Evolutionary conservation across 2,329 filamentous ascomycete genomes (phyloP), one percentile per base, ranked within the genome.

Genomic region (Aspergillus latus): DNA sequence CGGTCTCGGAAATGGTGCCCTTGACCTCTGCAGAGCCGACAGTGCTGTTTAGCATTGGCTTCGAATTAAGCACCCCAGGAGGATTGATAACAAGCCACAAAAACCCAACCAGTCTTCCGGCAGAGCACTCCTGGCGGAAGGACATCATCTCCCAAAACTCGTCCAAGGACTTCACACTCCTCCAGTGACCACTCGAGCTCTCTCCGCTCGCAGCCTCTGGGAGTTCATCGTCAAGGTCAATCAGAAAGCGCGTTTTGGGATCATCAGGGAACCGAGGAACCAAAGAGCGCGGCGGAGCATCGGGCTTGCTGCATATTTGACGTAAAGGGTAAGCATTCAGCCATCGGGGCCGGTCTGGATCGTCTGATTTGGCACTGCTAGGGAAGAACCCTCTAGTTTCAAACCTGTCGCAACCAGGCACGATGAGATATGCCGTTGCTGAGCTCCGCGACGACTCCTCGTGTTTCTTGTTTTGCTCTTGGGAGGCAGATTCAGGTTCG

Each of bases 91-190:
- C 87, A 28, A 97, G 77, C 93, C 95, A 99, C 28, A 97, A 81
- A 64, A 99, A 99, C 0, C 95, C 95, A 0, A 96, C 95, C 68
- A 96, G 81, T 15, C 92, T 83, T 0, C 94, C 95, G 34, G 92
- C 90, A 0, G 92, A 96, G 68, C 94, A 99, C 69, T 99, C 94
- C 71, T 97, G 94, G 55, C 94, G 82, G 69, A 90, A 97, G 0
- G 92, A 88, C 93, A 99, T 97, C 82, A 96, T 89, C 60, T 99
- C 94, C 94, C 94, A 99, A 68, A 99, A 99, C 64, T 92, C 87
- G n/a, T 92, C 89, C 40, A 99, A 77, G 0, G 86, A 89, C 69
- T 83, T 87, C 26, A 97, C 86, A 58, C 88, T 92, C 69, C 86
- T 89, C 94, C 94, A 99, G 55, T 84, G 81, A 0, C 89, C 89